Conservation (phyloP, 139 green algal genomes). For the Chlorella sp. region DNA sequence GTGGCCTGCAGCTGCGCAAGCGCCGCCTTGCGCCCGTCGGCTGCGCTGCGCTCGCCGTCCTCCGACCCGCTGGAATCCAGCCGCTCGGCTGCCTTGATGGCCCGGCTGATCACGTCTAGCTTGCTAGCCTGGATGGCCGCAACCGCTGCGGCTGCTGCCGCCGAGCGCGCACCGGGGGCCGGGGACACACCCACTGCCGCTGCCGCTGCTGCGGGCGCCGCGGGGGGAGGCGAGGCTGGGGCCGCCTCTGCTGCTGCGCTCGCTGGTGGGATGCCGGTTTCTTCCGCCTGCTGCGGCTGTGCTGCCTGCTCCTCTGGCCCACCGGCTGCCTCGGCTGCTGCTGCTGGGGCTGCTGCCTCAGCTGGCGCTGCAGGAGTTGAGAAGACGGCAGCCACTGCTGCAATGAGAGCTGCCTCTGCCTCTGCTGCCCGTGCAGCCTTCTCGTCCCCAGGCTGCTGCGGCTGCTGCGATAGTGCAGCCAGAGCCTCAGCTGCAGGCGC, state of each 20-base stretch:
- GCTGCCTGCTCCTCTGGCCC: no score
- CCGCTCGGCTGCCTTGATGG: slow-evolving; percentile 9
- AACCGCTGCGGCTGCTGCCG: slow-evolving; percentile 14
- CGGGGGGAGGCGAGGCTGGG: no score
- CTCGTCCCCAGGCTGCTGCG: no score
- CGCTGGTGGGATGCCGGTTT: neutral
- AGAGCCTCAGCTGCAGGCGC: no score
- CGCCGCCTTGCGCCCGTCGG: neutral
- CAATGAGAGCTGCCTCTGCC: neutral
- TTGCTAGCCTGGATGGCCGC: slow-evolving; percentile 20
- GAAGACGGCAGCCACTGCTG: slow-evolving; percentile 3
- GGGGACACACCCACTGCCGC: neutral
- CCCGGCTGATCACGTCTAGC: slow-evolving; percentile 11
- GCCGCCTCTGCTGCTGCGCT: neutral
- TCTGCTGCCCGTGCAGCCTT: neutral
- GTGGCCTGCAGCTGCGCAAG: neutral
- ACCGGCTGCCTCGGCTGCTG: neutral
- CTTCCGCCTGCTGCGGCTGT: neutral
- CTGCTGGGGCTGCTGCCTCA: neutral
- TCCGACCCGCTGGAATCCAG: neutral
- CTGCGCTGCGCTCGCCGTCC: neutral
- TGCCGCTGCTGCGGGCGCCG: neutral
- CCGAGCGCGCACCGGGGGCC: neutral
- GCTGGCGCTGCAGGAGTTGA: neutral
- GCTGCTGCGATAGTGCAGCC: neutral